Conservation (phyloP, 495 filamentous ascomycete species). For the Elaphomyces granulatus region DNA sequence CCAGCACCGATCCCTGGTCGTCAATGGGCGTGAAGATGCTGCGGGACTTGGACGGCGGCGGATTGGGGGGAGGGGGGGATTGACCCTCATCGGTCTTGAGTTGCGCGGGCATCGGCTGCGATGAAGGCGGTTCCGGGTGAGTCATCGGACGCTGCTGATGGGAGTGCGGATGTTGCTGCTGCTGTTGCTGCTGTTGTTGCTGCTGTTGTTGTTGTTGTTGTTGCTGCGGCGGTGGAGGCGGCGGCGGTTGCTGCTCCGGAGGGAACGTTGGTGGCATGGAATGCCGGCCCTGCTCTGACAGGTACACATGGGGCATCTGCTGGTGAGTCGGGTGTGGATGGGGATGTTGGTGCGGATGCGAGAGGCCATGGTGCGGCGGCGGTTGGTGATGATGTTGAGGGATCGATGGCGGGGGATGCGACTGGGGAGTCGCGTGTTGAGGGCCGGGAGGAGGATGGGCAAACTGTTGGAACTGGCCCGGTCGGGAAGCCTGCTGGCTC, state of each 20-base stretch:
- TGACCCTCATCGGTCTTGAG: conserved; percentile 33
- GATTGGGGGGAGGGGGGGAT: conserved; percentile 46
- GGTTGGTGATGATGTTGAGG: conserved; percentile 10
- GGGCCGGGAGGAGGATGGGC: conserved; percentile 29
- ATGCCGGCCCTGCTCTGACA: conserved; percentile 50
- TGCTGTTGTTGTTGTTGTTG: conserved; percentile 29
- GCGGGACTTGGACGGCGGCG: conserved; percentile 64
- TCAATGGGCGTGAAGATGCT: conserved; percentile 98
- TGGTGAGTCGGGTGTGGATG: conserved; percentile 29
- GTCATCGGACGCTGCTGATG: conserved; percentile 27
- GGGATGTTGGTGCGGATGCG: conserved; percentile 27
- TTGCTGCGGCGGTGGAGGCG: conserved; percentile 20
- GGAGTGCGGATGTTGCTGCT: no score
- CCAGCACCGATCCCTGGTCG: conserved; percentile 75
- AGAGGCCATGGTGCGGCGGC: conserved; percentile 23
- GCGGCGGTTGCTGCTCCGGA: conserved; percentile 26
- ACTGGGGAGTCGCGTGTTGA: conserved; percentile 23
- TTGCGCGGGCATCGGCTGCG: conserved; percentile 26
- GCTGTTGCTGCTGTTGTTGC: no score
- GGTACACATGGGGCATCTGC: conserved; percentile 48
- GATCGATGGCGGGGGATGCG: conserved; percentile 20
- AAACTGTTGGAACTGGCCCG: conserved; percentile 34
- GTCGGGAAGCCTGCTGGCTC: conserved; percentile 26
- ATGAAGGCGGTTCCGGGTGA: conserved; percentile 20
- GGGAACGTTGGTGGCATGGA: conserved; percentile 37